These are phyloP conservation scores for Ajuga chamaepitys DNA, from an alignment of 257 asterid species.

Conservation along the genomic window DNA sequence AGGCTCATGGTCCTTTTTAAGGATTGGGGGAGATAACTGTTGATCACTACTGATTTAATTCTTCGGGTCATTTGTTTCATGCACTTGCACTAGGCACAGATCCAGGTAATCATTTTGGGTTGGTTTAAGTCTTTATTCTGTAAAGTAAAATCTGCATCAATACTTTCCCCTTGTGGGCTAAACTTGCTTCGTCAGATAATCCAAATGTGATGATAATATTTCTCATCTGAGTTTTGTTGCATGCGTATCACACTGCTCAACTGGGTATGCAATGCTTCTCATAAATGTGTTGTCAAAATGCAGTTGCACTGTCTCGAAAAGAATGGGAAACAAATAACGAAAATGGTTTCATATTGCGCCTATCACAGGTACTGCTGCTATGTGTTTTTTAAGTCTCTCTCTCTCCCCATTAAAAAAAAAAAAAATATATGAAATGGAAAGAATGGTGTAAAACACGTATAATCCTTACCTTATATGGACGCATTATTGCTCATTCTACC, in stretches of 20 bases:
- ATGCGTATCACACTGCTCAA: background rate
- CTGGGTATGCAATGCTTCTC: background rate
- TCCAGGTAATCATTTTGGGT: slow-evolving; percentile 4
- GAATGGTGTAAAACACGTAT: background rate
- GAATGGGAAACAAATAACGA: slow-evolving; percentile 84
- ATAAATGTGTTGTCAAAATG: slow-evolving; percentile 24
- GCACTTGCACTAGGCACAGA: background rate
- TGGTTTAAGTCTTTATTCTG: background rate
- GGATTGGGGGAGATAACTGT: background rate
- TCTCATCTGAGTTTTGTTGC: background rate
- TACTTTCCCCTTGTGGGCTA: background rate
- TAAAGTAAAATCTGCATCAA: background rate
- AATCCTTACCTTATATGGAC: background rate
- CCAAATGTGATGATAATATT: background rate
- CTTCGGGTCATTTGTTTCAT: background rate
- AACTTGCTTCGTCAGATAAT: background rate
- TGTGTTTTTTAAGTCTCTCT: background rate
- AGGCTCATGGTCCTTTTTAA: background rate
- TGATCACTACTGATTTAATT: background rate
- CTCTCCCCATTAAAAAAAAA: background rate
- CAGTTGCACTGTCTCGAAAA: slow-evolving; percentile 95
- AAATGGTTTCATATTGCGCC: slow-evolving; percentile 93
- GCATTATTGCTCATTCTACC: slow-evolving; percentile 12
- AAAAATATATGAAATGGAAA: background rate
- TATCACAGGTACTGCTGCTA: slow-evolving; percentile 73